These are phyloP conservation scores for Pichia kluyveri DNA, from an alignment of 805 yeast species.

Conservation along the genomic window DNA sequence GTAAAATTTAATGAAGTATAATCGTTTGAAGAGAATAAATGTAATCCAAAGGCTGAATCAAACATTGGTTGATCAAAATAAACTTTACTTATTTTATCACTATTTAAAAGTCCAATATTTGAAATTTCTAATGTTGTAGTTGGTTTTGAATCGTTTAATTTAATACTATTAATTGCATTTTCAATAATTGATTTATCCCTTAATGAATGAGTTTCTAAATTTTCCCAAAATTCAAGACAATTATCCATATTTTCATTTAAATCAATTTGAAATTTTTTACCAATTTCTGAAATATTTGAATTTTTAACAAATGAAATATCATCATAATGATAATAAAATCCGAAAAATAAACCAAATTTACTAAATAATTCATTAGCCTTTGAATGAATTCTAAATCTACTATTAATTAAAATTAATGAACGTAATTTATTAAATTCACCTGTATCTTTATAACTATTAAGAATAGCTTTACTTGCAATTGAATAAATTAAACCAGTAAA, in stretches of 20 bases:
- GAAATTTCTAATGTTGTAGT: constrained; percentile 6
- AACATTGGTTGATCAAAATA: constrained; percentile 12
- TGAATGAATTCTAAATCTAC: not conserved
- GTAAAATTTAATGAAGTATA: constrained; percentile 5
- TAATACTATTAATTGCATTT: too few species aligned
- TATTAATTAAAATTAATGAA: not conserved
- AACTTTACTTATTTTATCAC: not conserved
- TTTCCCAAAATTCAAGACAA: constrained; percentile 1
- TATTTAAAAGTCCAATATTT: constrained; percentile 5
- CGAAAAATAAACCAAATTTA: constrained; percentile 7
- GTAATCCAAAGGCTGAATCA: constrained; percentile 9
- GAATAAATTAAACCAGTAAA: not conserved
- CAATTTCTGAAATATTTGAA: not conserved
- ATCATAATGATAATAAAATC: not conserved
- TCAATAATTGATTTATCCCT: not conserved
- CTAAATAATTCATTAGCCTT: not conserved
- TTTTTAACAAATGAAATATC: not conserved
- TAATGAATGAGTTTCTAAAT: not conserved
- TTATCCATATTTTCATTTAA: not conserved
- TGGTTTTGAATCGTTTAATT: not conserved
- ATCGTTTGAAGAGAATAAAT: not conserved
- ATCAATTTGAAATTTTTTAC: constrained; percentile 1
- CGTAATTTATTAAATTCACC: not conserved
- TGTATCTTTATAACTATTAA: too few species aligned
- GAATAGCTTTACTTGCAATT: not conserved